phyloP scores from a whole-genome alignment of 2,329 filamentous ascomycete species.

The Alternaria consortialis region DNA sequence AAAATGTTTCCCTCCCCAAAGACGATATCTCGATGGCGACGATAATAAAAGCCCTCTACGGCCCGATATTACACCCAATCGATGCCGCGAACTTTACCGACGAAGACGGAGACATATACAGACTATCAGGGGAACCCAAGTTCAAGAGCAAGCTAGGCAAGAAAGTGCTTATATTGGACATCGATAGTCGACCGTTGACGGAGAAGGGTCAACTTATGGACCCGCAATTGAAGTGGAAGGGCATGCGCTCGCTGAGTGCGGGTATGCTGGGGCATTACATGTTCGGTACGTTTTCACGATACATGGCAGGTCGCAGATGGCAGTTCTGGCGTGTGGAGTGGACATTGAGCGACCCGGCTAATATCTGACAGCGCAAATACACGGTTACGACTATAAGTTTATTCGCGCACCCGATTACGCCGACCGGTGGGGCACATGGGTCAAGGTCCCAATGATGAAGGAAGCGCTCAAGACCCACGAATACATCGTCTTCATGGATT shows the following conservation, averaged over 20 bases:
- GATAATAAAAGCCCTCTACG: conserved; percentile 51
- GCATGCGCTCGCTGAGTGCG: conserved; percentile 48
- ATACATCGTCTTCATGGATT: conserved; percentile 60
- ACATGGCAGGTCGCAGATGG: not conserved
- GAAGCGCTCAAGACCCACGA: conserved; percentile 52
- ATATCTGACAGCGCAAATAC: conserved; percentile 53
- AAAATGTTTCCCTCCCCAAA: conserved; percentile 37
- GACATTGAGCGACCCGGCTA: conserved; percentile 11
- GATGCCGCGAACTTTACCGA: conserved; percentile 50
- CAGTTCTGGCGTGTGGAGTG: not conserved
- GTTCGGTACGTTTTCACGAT: conserved; percentile 37
- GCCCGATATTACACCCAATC: conserved; percentile 47
- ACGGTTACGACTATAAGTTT: conserved; percentile 61
- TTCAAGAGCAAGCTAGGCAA: conserved; percentile 50
- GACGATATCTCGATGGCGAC: conserved; percentile 47
- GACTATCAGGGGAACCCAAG: conserved; percentile 40
- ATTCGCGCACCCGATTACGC: conserved; percentile 55
- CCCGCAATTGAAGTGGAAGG: conserved; percentile 48
- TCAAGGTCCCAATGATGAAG: conserved; percentile 60
- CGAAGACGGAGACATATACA: conserved; percentile 48
- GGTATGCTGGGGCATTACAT: conserved; percentile 53
- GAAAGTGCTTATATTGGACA: conserved; percentile 50
- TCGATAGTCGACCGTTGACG: conserved; percentile 49
- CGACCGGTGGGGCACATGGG: conserved; percentile 59
- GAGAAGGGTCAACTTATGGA: conserved; percentile 50